Evolutionary conservation across 2,329 filamentous ascomycete genomes (phyloP), one percentile per base, ranked within the genome.

Genomic region (Parafenestella ontariensis): DNA sequence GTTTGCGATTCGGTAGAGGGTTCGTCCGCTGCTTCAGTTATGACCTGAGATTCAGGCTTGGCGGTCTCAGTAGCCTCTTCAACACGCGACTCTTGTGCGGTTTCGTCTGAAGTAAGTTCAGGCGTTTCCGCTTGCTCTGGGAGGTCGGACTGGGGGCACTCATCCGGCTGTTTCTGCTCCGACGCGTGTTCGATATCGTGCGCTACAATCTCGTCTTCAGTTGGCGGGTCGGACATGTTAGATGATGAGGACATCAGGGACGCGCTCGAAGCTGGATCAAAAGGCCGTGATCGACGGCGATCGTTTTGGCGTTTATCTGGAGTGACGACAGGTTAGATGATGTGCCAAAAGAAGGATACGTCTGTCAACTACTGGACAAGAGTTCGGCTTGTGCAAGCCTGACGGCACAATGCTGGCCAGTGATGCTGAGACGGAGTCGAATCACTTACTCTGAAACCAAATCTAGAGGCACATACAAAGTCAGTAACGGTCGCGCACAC

Each of bases 201-300:
- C 64, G 51, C 58, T 43, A 48, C 42, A 48, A 53, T 54, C 42
- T 73, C 71, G 39, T 74, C 71, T 49, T 73, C 71, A 23, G 62
- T 67, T 13, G 56, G 59, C 31, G 71, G 70, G 54, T 74, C 72
- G 18, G 71, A 75, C 70, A 74, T 71, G 58, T 56, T 69, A 33
- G 71, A 73, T 9, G 71, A 75, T 26, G 70, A 73, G 29, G 71
- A 75, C 71, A 75, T 71, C 7, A 73, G 58, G 24, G 68, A 66
- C 17, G 73, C 62, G 21, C 62, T 66, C 5, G 72, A 74, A 21
- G 73, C 69, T 20, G 63, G 58, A 20, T 75, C 70, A 33, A 96
- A 83, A 42, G 93, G 92, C 65, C 91, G 89, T 50, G 91, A 92
- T 79, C 94, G 96, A 64, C 94, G 87, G 66, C 94, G 86, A 74